Evolutionary conservation across 1,284 basidiomycete species (phyloP), one percentile per base, ranked within the genome.

Genomic region (Heterobasidion annosum): DNA sequence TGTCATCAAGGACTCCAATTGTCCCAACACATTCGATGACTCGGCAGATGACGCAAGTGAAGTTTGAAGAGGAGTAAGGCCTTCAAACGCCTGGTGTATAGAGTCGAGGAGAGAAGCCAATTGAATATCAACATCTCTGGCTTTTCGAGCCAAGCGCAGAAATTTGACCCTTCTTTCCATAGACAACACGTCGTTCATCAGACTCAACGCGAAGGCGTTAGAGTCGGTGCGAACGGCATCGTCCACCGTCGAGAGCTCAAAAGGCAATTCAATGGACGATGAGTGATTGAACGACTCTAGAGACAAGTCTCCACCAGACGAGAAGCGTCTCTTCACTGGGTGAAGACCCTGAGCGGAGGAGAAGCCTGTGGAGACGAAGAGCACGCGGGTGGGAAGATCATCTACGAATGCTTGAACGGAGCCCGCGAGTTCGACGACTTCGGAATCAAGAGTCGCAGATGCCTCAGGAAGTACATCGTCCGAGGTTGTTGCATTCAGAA

Each of bases 141-240:
- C 81, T 56, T 77, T 70, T 47, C 71, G 71, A 8, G 79, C 77
- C 12, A 85, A 65, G 34, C 71, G 71, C 54, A 85, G 68, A 59
- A 79, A 74, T 46, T 70, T 67, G 10, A 71, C 67, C 52, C 76
- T 74, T 49, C 76, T 74, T 35, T 73, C 67, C 32, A 88, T 67
- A 16, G 64, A 66, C 56, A 81, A 78, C 25, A 83, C 57, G 25
- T 73, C 74, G 12, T 82, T 81, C 6, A 75, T 75, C 15, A 93
- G 74, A 50, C 73, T 73, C 64, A 89, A 78, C 32, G 81, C 73
- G 59, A 82, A 82, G 6, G 77, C 72, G 64, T 93, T 93, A 25
- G 78, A 79, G 62, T 91, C 83, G 12, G 74, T 67, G 3, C 91
- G 84, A 34, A 92, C 85, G 37, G 71, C 72, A 48, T 77, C 76